Conservation (phyloP, 192 early-diverging fungal species). For the Piromyces finnis region DNA sequence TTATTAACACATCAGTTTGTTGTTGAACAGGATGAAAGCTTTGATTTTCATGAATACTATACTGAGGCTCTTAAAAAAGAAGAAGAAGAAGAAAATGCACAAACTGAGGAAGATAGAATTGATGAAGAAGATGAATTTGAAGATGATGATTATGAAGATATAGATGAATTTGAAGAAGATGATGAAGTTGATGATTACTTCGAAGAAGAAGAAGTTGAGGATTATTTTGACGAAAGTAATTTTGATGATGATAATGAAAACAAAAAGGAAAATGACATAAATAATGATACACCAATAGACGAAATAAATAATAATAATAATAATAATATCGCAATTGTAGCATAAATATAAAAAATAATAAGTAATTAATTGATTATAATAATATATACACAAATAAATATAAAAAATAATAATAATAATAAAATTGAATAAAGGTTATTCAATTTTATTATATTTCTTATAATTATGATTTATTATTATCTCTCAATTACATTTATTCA, state of each 20-base stretch:
- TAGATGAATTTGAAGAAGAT: background rate
- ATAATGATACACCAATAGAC: background rate
- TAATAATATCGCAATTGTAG: no score
- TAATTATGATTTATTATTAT: no score
- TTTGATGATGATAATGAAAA: background rate
- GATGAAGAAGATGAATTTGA: background rate
- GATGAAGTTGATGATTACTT: background rate
- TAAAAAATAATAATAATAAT: no score
- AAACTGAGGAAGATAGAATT: background rate
- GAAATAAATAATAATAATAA: no score
- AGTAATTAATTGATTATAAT: no score
- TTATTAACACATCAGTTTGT: conserved; percentile 51
- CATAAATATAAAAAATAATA: no score
- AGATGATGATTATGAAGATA: background rate
- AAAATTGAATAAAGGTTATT: no score
- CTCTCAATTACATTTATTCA: no score
- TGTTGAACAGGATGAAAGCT: background rate
- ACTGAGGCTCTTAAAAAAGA: background rate
- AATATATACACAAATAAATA: no score
- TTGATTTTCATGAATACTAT: background rate
- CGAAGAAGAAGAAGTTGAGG: background rate
- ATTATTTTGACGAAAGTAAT: background rate
- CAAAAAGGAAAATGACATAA: background rate
- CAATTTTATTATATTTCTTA: no score
- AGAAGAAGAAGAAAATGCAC: background rate